Conservation (phyloP, 1,139 yeast genomes). For the Saccharomyces pastorianus region DNA sequence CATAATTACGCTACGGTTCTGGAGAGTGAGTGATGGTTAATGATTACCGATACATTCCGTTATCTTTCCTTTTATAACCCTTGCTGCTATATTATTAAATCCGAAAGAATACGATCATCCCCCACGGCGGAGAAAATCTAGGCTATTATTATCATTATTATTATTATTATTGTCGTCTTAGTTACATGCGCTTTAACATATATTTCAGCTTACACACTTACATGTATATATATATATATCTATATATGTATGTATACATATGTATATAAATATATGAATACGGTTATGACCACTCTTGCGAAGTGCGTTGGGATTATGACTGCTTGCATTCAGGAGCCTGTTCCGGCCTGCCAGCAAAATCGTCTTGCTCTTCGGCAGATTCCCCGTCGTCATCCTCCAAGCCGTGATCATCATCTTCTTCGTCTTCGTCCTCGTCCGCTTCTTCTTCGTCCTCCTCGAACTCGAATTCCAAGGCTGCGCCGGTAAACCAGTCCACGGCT, state of each 20-base stretch:
- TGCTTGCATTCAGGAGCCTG: conserved; percentile 90
- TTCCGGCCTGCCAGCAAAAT: conserved; percentile 36
- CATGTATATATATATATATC: too few relatives aligned
- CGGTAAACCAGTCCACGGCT: conserved; percentile 97
- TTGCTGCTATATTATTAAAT: not conserved
- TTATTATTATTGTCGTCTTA: not conserved
- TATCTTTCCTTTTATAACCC: not conserved
- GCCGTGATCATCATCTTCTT: conserved; percentile 42
- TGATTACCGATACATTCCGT: not conserved
- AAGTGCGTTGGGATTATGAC: conserved; percentile 18
- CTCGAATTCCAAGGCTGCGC: conserved; percentile 69
- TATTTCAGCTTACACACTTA: too few relatives aligned
- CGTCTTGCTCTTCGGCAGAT: conserved; percentile 34
- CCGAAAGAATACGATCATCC: not conserved
- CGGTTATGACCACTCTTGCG: not conserved
- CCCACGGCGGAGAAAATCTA: not conserved
- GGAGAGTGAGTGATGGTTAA: not conserved
- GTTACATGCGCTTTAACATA: not conserved
- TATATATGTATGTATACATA: not conserved
- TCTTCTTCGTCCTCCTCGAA: conserved; percentile 45
- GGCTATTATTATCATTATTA: not conserved
- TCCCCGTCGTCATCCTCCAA: conserved; percentile 33
- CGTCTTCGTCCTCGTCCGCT: conserved; percentile 51
- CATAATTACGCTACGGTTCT: not conserved
- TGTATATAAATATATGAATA: not conserved